Evolutionary conservation across 306 rosid species (phyloP).

Genomic region (Quillaja saponaria): DNA sequence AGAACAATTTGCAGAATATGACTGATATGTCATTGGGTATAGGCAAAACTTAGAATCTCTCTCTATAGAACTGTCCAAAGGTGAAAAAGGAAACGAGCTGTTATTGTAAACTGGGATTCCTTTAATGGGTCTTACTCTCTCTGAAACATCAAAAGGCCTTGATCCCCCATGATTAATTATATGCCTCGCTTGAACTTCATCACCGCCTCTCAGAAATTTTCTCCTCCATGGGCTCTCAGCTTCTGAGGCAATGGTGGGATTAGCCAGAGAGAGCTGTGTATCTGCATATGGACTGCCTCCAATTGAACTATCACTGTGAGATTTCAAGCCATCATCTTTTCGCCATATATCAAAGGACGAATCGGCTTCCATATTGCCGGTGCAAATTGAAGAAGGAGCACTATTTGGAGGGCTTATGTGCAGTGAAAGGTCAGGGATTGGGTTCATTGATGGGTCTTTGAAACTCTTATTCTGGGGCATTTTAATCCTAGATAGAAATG

Average conservation of each 20-base stretch:
- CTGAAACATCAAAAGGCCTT: conserved; percentile 26
- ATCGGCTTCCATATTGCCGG: conserved; percentile 34
- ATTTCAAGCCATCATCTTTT: conserved; percentile 31
- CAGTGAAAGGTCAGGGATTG: conserved; percentile 84
- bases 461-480: conserved; percentile 45
- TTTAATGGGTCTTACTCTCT: conserved; percentile 49
- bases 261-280: conserved; percentile 51
- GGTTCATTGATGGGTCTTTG: conserved; percentile 36
- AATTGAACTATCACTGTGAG: conserved; percentile 52
- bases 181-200: conserved; percentile 12
- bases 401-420: conserved; percentile 74
- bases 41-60: conserved; percentile 29
- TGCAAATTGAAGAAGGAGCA: conserved; percentile 52
- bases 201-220: conserved; percentile 18
- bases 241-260: conserved; percentile 35
- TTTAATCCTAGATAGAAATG: conserved; percentile 24
- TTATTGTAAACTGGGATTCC: conserved; percentile 66
- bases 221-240: conserved; percentile 53
- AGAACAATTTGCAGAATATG: neutral
- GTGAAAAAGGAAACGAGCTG: conserved; percentile 27
- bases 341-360: conserved; percentile 54
- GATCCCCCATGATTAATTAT: conserved; percentile 33
- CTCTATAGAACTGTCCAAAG: conserved; percentile 23
- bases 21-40: conserved; percentile 35
- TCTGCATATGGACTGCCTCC: conserved; percentile 30